Evolutionary conservation across 1,139 yeast species (phyloP).

Genomic region (Sugiyamaella pinicola): DNA sequence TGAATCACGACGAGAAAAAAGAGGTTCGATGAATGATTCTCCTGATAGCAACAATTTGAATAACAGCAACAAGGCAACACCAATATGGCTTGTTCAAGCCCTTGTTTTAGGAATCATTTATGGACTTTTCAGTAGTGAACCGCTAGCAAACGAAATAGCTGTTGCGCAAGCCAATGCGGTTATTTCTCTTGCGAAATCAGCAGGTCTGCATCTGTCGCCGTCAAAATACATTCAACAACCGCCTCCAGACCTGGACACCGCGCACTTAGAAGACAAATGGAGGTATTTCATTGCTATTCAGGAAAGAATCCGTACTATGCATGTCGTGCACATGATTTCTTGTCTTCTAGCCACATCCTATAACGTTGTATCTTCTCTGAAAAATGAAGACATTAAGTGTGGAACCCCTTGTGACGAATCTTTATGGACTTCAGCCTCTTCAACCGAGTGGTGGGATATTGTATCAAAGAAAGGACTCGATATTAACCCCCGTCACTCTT

Average conservation of each 20-base stretch:
- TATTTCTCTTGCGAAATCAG: conserved; percentile 75
- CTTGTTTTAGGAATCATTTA: conserved; percentile 78
- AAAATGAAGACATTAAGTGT: conserved; percentile 63
- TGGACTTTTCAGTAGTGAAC: conserved; percentile 79
- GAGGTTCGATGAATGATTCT: conserved; percentile 32
- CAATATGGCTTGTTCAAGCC: conserved; percentile 87
- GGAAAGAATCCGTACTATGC: conserved; percentile 82
- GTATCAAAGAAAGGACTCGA: conserved; percentile 36
- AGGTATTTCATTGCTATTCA: conserved; percentile 80
- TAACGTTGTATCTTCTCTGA: conserved; percentile 60
- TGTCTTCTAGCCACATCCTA: conserved; percentile 68
- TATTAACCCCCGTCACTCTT: conserved; percentile 31
- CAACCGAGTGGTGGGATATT: conserved; percentile 58
- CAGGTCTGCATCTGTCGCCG: conserved; percentile 68
- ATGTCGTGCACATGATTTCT: conserved; percentile 72
- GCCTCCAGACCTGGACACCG: conserved; percentile 41
- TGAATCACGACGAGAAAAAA: conserved; percentile 58
- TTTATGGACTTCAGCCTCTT: conserved; percentile 65
- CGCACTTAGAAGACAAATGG: conserved; percentile 56
- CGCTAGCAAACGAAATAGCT: conserved; percentile 70
- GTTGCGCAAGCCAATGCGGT: conserved; percentile 75
- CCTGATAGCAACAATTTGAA: conserved; percentile 35
- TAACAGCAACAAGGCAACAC: conserved; percentile 53
- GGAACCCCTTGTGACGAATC: conserved; percentile 78
- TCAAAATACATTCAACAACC: conserved; percentile 42